Conservation (phyloP, 2,329 filamentous ascomycete species). For the Fusarium annulatum region DNA sequence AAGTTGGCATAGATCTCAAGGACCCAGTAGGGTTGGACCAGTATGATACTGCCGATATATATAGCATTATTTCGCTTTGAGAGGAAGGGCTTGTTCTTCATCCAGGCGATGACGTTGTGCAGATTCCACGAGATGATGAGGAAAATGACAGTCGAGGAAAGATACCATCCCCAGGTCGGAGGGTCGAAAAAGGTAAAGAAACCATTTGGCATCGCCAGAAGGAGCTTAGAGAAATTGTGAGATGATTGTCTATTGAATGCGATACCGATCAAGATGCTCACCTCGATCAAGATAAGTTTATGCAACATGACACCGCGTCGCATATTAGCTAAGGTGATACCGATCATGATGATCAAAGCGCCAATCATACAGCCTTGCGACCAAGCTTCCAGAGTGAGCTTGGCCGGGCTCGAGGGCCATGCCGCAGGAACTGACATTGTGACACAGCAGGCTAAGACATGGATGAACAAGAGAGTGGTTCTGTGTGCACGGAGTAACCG, state of each 20-base stretch:
- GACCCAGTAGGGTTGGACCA: slow-evolving; percentile 72
- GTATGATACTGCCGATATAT: slow-evolving; percentile 68
- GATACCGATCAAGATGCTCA: slow-evolving; percentile 20
- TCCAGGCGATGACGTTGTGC: slow-evolving; percentile 75
- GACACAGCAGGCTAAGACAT: not conserved
- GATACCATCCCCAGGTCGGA: slow-evolving; percentile 71
- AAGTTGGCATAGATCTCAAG: slow-evolving; percentile 75
- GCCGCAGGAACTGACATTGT: slow-evolving; percentile 1
- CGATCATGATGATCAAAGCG: slow-evolving; percentile 59
- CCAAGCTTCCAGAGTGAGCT: slow-evolving; percentile 57
- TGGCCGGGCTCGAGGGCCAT: slow-evolving; percentile 24
- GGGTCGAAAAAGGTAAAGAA: slow-evolving; percentile 66
- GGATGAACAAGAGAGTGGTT: not conserved
- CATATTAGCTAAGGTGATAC: slow-evolving; percentile 62
- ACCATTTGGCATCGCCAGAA: slow-evolving; percentile 67
- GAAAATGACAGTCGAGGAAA: slow-evolving; percentile 68
- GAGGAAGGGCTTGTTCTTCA: slow-evolving; percentile 73
- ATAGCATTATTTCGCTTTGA: slow-evolving; percentile 59
- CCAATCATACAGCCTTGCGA: slow-evolving; percentile 61
- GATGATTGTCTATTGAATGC: not conserved
- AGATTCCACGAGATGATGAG: slow-evolving; percentile 72
- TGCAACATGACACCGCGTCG: slow-evolving; percentile 58
- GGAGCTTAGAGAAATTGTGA: slow-evolving; percentile 51
- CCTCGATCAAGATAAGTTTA: slow-evolving; percentile 62
- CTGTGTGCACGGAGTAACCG: not conserved